Evolutionary conservation across 192 early-diverging fungal species (phyloP).

Genomic region (Coemansia sp.): DNA sequence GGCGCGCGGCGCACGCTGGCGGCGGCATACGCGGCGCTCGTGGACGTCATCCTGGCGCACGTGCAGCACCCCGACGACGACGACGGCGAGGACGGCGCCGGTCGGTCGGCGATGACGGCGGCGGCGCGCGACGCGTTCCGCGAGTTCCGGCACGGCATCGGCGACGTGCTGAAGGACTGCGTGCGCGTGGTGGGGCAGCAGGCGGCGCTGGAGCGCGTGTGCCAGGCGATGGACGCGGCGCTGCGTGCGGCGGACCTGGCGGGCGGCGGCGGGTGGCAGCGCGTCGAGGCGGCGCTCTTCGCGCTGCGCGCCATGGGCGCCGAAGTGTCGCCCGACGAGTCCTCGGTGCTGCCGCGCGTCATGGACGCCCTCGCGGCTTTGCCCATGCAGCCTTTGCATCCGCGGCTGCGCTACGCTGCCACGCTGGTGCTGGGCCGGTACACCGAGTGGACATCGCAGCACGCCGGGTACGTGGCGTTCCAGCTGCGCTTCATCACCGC

Average conservation of each 20-base stretch:
- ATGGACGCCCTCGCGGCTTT: conserved; percentile 87
- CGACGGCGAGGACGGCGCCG: conserved; percentile 46
- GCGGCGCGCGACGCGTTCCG: conserved; percentile 95
- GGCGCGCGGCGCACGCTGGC: conserved; percentile 54
- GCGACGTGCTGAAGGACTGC: conserved; percentile 95
- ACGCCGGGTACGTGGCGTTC: conserved; percentile 88
- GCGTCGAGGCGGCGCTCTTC: conserved; percentile 93
- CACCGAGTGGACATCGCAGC: conserved; percentile 84
- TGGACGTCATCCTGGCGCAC: conserved; percentile 83
- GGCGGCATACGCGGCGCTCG: conserved; percentile 68
- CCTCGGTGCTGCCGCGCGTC: conserved; percentile 79
- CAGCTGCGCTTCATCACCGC: conserved; percentile 88
- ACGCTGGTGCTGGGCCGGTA: conserved; percentile 96
- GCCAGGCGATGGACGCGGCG: conserved; percentile 46
- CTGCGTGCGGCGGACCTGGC: conserved; percentile 23
- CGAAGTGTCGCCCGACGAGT: conserved; percentile 68
- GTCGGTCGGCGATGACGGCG: conserved; percentile 62
- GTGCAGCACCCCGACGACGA: conserved; percentile 72
- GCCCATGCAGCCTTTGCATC: conserved; percentile 85
- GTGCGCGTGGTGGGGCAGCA: conserved; percentile 78
- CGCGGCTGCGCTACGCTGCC: conserved; percentile 93
- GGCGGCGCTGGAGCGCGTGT: conserved; percentile 68
- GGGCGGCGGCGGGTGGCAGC: conserved; percentile 72
- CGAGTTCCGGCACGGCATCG: conserved; percentile 94
- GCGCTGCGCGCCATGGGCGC: conserved; percentile 91